Evolutionary conservation across 31 red algal genomes (phyloP).

Genomic region (Porphyra umbilicalis): DNA sequence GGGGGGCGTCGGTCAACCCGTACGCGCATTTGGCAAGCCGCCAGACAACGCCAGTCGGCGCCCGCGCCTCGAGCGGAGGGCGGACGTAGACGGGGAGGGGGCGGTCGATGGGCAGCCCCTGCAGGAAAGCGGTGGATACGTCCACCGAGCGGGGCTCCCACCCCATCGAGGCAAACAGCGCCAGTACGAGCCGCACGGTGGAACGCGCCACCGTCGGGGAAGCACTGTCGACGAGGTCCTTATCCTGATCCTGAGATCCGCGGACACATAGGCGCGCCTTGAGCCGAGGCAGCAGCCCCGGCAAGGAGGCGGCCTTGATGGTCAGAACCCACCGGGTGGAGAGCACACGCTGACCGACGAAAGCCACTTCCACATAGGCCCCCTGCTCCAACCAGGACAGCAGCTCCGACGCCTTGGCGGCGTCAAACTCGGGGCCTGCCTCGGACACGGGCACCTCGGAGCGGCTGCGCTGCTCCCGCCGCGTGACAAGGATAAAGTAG

Average conservation of each 20-base stretch:
- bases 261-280: background rate
- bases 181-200: background rate
- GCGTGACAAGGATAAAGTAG: background rate
- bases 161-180: background rate
- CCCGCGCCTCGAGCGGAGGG: background rate
- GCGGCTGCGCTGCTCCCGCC: background rate
- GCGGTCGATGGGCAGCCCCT: background rate
- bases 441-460: background rate
- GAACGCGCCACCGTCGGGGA: background rate
- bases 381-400: background rate
- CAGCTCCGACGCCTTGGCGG: background rate
- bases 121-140: background rate
- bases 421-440: background rate
- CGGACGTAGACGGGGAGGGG: background rate
- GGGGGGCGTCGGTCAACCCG: background rate
- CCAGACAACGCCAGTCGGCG: background rate
- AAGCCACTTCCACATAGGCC: background rate
- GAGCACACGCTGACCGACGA: background rate
- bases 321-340: background rate
- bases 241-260: background rate
- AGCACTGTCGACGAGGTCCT: background rate
- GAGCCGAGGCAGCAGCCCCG: background rate
- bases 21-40: background rate
- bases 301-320: background rate
- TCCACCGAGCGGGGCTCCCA: background rate